These are phyloP conservation scores for Phytophthora nicotianae DNA, from an alignment of 352 stramenopile species.

Conservation along the genomic window DNA sequence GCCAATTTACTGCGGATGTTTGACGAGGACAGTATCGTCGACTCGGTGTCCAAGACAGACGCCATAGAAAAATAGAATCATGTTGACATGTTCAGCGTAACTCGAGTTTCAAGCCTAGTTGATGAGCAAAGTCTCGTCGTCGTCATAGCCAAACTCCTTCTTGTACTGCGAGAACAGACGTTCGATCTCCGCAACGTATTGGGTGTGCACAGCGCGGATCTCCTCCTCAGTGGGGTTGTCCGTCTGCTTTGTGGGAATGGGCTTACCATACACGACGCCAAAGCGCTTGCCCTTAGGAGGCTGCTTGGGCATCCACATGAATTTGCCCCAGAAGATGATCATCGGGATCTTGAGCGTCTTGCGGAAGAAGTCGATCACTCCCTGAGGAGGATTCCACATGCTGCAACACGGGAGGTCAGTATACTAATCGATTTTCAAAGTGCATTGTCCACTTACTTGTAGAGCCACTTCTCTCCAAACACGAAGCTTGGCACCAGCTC, in stretches of 20 bases:
- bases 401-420: conserved; percentile 28
- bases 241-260: conserved; percentile 57
- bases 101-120: conserved; percentile 32
- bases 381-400: conserved; percentile 71
- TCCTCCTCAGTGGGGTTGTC: conserved; percentile 70
- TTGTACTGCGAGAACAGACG: conserved; percentile 76
- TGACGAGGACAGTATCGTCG: conserved; percentile 31
- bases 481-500: conserved; percentile 81
- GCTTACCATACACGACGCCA: conserved; percentile 77
- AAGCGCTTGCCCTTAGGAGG: conserved; percentile 67
- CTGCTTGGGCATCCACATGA: conserved; percentile 77
- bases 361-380: conserved; percentile 63
- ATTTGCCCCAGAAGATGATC: conserved; percentile 82
- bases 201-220: conserved; percentile 49
- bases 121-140: conserved; percentile 75
- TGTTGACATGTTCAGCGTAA: background rate
- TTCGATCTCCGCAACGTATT: conserved; percentile 70
- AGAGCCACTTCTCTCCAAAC: conserved; percentile 83
- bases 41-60: conserved; percentile 8
- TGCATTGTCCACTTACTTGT: conserved; percentile 53
- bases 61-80: conserved; percentile 2
- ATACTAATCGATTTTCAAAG: background rate
- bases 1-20: conserved; percentile 66
- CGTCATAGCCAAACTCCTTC: conserved; percentile 70
- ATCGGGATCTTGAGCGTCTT: conserved; percentile 78